Evolutionary conservation across 2,329 filamentous ascomycete genomes (phyloP).

Genomic region (Verticillium zaregamsianum): DNA sequence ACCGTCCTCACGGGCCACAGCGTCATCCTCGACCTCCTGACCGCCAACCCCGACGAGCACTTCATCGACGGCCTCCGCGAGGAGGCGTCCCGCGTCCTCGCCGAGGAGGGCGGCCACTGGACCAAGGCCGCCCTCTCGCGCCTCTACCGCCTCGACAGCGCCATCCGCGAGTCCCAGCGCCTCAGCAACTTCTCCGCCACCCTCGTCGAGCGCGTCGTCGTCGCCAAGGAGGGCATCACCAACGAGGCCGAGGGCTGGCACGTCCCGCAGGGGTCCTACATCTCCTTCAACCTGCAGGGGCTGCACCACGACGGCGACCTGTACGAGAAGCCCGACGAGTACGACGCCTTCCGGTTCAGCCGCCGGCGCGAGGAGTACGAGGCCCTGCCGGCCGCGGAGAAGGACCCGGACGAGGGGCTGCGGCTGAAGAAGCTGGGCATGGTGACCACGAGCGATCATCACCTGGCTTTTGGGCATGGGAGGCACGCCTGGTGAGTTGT

Average conservation of each 20-base stretch:
- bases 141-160: slow-evolving; percentile 44
- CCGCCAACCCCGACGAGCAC: slow-evolving; percentile 26
- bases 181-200: slow-evolving; percentile 42
- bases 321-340: slow-evolving; percentile 35
- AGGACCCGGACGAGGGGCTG: slow-evolving; percentile 24
- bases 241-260: slow-evolving; percentile 37
- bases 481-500: slow-evolving; percentile 41
- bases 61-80: slow-evolving; percentile 36
- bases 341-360: slow-evolving; percentile 47
- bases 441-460: slow-evolving; percentile 46
- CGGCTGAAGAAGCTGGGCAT: slow-evolving; percentile 40
- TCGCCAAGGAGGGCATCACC: slow-evolving; percentile 29
- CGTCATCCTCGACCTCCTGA: slow-evolving; percentile 41
- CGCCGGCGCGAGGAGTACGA: slow-evolving; percentile 34
- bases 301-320: slow-evolving; percentile 42
- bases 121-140: slow-evolving; percentile 37
- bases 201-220: slow-evolving; percentile 41
- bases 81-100: slow-evolving; percentile 31
- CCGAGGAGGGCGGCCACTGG: slow-evolving; percentile 35
- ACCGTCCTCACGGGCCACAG: slow-evolving; percentile 47
- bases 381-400: slow-evolving; percentile 19
- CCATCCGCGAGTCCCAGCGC: slow-evolving; percentile 49
- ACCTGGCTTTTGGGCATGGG: slow-evolving; percentile 54
- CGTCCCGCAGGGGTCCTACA: slow-evolving; percentile 35
- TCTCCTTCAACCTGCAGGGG: slow-evolving; percentile 39